These are phyloP conservation scores for Fraxinus platypoda DNA, from an alignment of 305 asterid genomes.

Conservation along the genomic window DNA sequence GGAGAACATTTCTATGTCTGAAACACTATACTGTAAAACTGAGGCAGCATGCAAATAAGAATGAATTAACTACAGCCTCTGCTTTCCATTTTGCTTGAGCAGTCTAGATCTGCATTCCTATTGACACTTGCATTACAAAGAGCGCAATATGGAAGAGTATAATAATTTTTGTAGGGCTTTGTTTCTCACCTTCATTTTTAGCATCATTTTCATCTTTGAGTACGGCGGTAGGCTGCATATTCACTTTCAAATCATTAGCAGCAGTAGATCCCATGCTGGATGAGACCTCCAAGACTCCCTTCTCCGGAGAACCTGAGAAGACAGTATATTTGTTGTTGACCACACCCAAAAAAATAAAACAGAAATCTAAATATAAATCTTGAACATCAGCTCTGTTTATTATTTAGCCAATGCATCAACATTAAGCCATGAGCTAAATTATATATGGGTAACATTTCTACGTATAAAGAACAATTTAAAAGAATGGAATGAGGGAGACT, in stretches of 20 bases:
- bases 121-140: neutral
- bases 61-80: neutral
- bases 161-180: slow-evolving; percentile 4
- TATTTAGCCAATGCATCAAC: neutral
- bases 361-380: neutral
- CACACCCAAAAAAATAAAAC: neutral
- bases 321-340: slow-evolving; percentile 1
- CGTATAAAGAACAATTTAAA: neutral
- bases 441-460: neutral
- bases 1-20: neutral
- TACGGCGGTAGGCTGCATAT: slow-evolving; percentile 19
- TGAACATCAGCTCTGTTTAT: neutral
- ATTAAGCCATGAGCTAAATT: neutral
- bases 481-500: neutral
- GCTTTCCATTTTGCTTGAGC: slow-evolving; percentile 4
- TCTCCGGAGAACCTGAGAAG: slow-evolving; percentile 27
- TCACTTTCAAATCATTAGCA: slow-evolving; percentile 20
- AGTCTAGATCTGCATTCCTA: neutral
- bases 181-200: slow-evolving; percentile 38
- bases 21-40: neutral
- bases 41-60: neutral
- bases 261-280: slow-evolving; percentile 14
- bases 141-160: neutral
- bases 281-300: slow-evolving; percentile 22
- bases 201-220: slow-evolving; percentile 24